Evolutionary conservation across 2,329 filamentous ascomycete genomes (phyloP), one percentile per base, ranked within the genome.

Genomic region (Hymenoscyphus linearis): DNA sequence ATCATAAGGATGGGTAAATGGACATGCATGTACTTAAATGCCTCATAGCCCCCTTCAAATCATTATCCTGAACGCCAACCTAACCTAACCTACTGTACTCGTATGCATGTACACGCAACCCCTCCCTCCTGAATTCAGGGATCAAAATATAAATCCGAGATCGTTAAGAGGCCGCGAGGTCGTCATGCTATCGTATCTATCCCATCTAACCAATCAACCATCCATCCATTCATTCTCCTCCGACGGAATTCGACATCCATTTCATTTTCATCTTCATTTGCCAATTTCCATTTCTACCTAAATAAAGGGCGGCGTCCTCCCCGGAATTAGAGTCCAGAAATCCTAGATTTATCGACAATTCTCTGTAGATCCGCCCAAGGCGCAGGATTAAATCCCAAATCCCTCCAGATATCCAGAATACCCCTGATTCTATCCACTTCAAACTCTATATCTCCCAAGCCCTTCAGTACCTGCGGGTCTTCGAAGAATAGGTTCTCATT

Each of bases 401-500:
- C 55, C 44, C 36, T 56, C 53, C 60, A 56, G 2, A 7, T 10
- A 18, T 37, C 50, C 22, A 69, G 66, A 3, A 86, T 71, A 58
- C 83, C 79, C 0, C 72, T 74, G 31, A 86, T 65, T 52, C 82
- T 76, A 5, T 71, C 67, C 52, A 70, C 75, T 13, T 82, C 76
- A 14, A 40, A n/a, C 7, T 40, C 37, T n/a, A 40, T n/a, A 16
- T 40, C 14, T 13, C 14, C 14, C 37, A 31, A 5, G 6, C 31
- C 31, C 31, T 31, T 31, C 6, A 31, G 31, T 31, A 50, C 44
- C 4, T 12, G 18, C 3, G 18, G 13, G 13, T 14, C 44, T 4
- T 50, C 44, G 10, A 22, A 4, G 1, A 12, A 18, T 25, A 25
- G 6, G 31, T 31, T 31, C 10, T 31, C 31, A 31, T 9, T 25